These are phyloP conservation scores for Collybia nuda DNA, from an alignment of 768 basidiomycete genomes.

Conservation along the genomic window DNA sequence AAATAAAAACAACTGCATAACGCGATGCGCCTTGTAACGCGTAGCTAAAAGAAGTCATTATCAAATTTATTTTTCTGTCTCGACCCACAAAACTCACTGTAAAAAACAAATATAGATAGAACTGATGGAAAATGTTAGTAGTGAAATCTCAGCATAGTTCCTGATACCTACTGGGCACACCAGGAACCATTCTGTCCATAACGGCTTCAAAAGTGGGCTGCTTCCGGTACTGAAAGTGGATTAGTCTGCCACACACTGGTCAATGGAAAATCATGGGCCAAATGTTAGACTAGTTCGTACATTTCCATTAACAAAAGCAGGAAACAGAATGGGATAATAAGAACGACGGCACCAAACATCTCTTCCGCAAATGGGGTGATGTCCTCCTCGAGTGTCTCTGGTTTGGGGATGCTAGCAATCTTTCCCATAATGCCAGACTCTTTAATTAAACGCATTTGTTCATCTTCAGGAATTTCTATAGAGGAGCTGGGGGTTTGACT, in stretches of 20 bases:
- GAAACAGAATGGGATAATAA: constrained; percentile 75
- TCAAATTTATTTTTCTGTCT: not conserved
- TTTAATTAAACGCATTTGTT: constrained; percentile 76
- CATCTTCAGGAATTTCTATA: constrained; percentile 65
- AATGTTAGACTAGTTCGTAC: constrained; percentile 42
- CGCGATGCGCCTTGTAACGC: constrained; percentile 57
- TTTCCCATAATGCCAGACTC: constrained; percentile 59
- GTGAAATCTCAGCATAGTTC: not conserved
- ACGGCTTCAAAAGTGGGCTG: constrained; percentile 48
- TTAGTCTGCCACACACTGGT: constrained; percentile 44
- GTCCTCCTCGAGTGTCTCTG: constrained; percentile 36
- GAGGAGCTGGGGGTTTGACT: constrained; percentile 18
- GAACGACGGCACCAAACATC: constrained; percentile 61
- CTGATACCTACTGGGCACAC: constrained; percentile 68
- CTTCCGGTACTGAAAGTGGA: constrained; percentile 78
- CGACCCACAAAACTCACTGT: constrained; percentile 45
- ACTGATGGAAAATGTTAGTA: constrained; percentile 40
- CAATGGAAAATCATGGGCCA: constrained; percentile 1
- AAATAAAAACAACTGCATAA: constrained; percentile 59
- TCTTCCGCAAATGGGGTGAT: constrained; percentile 56
- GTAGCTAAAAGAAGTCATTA: constrained; percentile 40
- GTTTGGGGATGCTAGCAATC: constrained; percentile 13
- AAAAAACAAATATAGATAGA: constrained; percentile 73
- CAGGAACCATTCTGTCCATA: constrained; percentile 56
- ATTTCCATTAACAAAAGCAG: constrained; percentile 83